Conservation (phyloP, 768 basidiomycete species). For the Cystobasidium tubakii region DNA sequence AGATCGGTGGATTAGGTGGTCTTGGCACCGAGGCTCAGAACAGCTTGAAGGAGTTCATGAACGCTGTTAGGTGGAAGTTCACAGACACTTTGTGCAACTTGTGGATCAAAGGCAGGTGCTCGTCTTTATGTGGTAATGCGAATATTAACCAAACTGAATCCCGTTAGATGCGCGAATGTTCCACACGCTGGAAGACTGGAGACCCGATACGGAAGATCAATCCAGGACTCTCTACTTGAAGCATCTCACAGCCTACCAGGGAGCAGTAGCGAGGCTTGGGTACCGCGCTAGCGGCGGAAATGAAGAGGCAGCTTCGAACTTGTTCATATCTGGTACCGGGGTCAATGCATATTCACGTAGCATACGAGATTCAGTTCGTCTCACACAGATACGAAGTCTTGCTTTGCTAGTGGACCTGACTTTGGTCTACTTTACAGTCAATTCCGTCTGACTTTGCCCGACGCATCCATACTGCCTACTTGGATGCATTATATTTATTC, state of each 20-base stretch:
- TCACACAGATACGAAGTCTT: background rate
- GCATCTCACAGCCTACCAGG: conserved; percentile 74
- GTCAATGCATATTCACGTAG: background rate
- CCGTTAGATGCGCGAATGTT: conserved; percentile 70
- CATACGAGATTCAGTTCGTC: background rate
- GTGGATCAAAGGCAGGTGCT: conserved; percentile 71
- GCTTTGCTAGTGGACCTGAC: too few relatives aligned
- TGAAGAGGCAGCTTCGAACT: conserved; percentile 54
- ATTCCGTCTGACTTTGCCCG: conserved; percentile 62
- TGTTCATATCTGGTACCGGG: conserved; percentile 49
- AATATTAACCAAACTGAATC: too few relatives aligned
- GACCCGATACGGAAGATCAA: conserved; percentile 58
- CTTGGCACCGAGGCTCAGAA: conserved; percentile 64
- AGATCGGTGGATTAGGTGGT: conserved; percentile 67
- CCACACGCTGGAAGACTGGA: conserved; percentile 82
- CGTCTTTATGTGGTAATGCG: background rate
- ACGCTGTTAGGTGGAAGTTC: conserved; percentile 80
- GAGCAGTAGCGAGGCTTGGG: conserved; percentile 66
- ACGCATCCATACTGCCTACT: conserved; percentile 75
- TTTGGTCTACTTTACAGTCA: background rate
- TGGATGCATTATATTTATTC: conserved; percentile 77
- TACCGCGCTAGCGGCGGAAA: conserved; percentile 74
- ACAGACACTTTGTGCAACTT: conserved; percentile 67
- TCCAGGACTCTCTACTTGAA: conserved; percentile 68
- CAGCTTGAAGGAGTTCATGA: conserved; percentile 67